Conservation (phyloP, 106 monocot species). For the Apostasia ramifera region DNA sequence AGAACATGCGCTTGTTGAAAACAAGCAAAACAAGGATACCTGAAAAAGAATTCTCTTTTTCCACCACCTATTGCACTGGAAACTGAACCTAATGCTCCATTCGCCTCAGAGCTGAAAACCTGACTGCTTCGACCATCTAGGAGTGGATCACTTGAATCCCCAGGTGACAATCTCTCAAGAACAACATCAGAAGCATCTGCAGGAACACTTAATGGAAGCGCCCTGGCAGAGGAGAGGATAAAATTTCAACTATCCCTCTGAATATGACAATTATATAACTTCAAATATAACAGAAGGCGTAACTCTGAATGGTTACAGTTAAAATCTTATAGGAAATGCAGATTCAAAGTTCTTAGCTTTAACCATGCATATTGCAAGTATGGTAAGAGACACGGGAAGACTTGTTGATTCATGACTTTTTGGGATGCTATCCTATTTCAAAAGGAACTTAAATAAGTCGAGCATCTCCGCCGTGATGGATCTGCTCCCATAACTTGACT, state of each 20-base stretch:
- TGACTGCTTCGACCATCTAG: not conserved
- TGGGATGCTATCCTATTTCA: too few relatives aligned
- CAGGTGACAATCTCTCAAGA: not conserved
- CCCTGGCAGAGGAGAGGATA: not conserved
- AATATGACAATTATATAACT: too few relatives aligned
- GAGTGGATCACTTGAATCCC: not conserved
- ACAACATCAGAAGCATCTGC: not conserved
- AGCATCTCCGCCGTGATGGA: too few relatives aligned
- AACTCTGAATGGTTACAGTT: too few relatives aligned
- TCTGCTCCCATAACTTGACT: too few relatives aligned
- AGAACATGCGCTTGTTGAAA: not conserved
- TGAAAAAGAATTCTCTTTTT: not conserved
- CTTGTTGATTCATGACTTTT: too few relatives aligned
- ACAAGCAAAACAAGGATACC: not conserved
- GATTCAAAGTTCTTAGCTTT: too few relatives aligned
- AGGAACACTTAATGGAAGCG: constrained; percentile 1
- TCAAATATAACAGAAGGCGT: too few relatives aligned
- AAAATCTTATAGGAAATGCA: too few relatives aligned
- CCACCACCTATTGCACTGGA: constrained; percentile 4
- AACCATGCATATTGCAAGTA: too few relatives aligned
- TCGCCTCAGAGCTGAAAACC: not conserved
- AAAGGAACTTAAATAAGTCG: too few relatives aligned
- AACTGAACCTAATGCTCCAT: not conserved
- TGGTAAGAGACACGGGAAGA: too few relatives aligned
- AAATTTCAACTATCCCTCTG: not conserved